Conservation (phyloP, 2,329 filamentous ascomycete genomes). For the Endoconidiophora polonica region DNA sequence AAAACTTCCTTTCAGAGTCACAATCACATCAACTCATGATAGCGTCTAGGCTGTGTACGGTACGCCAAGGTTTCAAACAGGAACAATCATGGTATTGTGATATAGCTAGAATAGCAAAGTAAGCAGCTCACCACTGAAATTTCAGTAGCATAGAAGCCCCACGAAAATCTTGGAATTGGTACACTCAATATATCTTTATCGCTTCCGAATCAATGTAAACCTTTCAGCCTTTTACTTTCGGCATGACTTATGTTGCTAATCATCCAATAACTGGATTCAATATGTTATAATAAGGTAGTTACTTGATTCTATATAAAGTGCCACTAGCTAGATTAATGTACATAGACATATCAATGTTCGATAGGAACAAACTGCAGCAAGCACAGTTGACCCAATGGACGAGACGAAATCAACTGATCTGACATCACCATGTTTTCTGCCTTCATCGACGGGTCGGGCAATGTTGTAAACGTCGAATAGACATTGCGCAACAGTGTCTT, state of each 20-base stretch:
- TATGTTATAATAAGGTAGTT: neutral
- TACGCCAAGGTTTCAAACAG: too few species aligned
- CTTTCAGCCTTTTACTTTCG: neutral
- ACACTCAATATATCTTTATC: too few species aligned
- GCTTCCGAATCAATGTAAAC: too few species aligned
- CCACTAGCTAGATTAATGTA: neutral
- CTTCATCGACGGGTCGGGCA: conserved; percentile 36
- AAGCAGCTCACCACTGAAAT: too few species aligned
- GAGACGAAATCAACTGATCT: conserved; percentile 50
- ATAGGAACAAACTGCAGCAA: conserved; percentile 32
- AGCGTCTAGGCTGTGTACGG: too few species aligned
- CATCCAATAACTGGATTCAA: neutral
- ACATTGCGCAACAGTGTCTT: conserved; percentile 46
- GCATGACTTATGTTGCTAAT: neutral
- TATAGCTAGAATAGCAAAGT: too few species aligned
- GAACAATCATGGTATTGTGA: too few species aligned
- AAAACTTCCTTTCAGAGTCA: too few species aligned
- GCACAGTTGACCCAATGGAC: conserved; percentile 43
- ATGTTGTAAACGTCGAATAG: conserved; percentile 41
- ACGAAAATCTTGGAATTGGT: too few species aligned
- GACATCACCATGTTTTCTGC: conserved; percentile 43
- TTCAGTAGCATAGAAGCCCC: too few species aligned
- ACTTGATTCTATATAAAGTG: neutral
- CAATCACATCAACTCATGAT: too few species aligned
- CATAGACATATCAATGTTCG: neutral